A percentile compares a stretch with the other conserved stretches of the same genome.
Evolutionary conservation across 805 yeast species (phyloP).

Genomic region (Ogataea methanolica): DNA sequence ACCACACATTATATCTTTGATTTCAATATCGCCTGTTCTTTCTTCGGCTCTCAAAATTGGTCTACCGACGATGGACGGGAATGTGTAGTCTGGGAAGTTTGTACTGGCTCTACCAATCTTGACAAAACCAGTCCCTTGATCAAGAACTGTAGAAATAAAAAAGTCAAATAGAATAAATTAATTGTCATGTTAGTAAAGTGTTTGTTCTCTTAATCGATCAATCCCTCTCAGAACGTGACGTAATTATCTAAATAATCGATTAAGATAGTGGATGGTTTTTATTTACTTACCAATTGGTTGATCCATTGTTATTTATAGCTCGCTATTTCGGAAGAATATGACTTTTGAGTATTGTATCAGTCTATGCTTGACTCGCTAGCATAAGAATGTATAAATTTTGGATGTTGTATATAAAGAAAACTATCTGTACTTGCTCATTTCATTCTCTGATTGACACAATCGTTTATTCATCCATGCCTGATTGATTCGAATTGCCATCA

Average conservation of each 20-base stretch:
- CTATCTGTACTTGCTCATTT: too few species aligned
- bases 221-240: too few species aligned
- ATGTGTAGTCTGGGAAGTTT: constrained; percentile 94
- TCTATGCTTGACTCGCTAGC: too few species aligned
- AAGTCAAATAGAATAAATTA: background rate
- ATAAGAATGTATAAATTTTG: too few species aligned
- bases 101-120: constrained; percentile 96
- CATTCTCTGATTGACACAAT: too few species aligned
- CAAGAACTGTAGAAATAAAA: constrained; percentile 58
- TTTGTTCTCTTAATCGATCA: background rate
- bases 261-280: background rate
- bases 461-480: too few species aligned
- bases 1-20: constrained; percentile 97
- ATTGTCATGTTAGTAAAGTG: background rate
- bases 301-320: constrained; percentile 16
- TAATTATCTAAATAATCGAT: too few species aligned
- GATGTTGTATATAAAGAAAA: too few species aligned
- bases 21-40: constrained; percentile 67
- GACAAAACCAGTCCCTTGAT: constrained; percentile 98
- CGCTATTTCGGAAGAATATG: too few species aligned
- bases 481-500: too few species aligned
- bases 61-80: constrained; percentile 96
- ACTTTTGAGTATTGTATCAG: too few species aligned
- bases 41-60: constrained; percentile 97
- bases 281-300: constrained; percentile 27